These are phyloP conservation scores for Retiboletus fuscus DNA, from an alignment of 1,284 basidiomycete species.

Conservation along the genomic window DNA sequence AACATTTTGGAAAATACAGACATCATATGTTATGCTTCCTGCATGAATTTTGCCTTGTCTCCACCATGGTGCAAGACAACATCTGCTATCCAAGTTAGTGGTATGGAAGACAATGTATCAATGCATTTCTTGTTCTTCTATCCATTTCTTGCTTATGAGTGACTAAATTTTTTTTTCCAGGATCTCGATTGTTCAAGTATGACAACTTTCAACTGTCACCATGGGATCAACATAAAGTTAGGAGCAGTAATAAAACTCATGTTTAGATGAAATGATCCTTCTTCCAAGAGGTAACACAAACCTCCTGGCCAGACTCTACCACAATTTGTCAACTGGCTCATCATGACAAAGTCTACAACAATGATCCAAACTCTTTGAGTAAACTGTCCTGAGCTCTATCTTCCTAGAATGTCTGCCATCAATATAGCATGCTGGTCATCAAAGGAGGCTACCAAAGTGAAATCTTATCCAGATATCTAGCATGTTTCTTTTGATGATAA, in stretches of 20 bases:
- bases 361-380: conserved; percentile 2
- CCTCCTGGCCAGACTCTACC: conserved; percentile 1
- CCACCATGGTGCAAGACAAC: conserved; percentile 9
- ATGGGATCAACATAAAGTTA: conserved; percentile 73
- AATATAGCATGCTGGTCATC: conserved; percentile 13
- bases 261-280: conserved; percentile 61
- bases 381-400: conserved; percentile 10
- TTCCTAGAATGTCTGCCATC: conserved; percentile 15
- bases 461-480: conserved; percentile 65
- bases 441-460: conserved; percentile 18
- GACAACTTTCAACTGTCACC: conserved; percentile 77
- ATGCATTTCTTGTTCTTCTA: conserved; percentile 11
- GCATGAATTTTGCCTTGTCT: conserved; percentile 25
- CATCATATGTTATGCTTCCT: conserved; percentile 10
- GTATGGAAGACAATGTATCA: conserved; percentile 13
- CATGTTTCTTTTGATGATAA: conserved; percentile 79
- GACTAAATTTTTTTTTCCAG: conserved; percentile 44
- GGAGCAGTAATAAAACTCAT: conserved; percentile 77
- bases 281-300: conserved; percentile 18
- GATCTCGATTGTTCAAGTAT: conserved; percentile 55
- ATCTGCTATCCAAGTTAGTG: not conserved
- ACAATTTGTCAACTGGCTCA: conserved; percentile 18
- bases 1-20: not conserved
- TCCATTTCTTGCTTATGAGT: conserved; percentile 8
- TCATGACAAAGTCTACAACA: conserved; percentile 10